Evolutionary conservation across 352 stramenopile species (phyloP).

Genomic region (Phytophthora litchii): DNA sequence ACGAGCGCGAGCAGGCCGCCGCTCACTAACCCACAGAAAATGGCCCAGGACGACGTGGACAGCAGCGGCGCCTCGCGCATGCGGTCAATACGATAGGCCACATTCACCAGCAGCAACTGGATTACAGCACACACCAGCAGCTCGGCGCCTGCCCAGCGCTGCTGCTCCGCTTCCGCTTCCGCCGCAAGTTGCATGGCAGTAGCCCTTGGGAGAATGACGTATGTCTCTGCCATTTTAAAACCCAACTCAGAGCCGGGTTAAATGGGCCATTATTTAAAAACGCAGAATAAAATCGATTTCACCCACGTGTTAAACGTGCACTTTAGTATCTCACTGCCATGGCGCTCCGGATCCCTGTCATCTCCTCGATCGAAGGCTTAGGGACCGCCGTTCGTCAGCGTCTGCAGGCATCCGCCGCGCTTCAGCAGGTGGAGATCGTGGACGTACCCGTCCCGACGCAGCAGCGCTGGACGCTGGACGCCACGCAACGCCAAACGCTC

Average conservation of each 20-base stretch:
- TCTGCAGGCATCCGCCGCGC: slow-evolving; percentile 7
- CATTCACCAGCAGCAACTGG: slow-evolving; percentile 65
- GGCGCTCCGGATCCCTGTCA: slow-evolving; percentile 39
- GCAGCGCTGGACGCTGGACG: slow-evolving; percentile 26
- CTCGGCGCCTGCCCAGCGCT: slow-evolving; percentile 62
- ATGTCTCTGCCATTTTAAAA: slow-evolving; percentile 22
- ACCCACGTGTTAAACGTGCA: not conserved
- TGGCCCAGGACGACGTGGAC: slow-evolving; percentile 71
- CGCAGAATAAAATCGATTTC: no score
- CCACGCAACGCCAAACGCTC: slow-evolving; percentile 28
- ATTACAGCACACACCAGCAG: slow-evolving; percentile 69
- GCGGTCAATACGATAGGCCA: slow-evolving; percentile 69
- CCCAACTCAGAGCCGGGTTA: no score
- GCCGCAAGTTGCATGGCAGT: slow-evolving; percentile 25
- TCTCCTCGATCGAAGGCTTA: slow-evolving; percentile 45
- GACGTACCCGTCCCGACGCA: slow-evolving; percentile 29
- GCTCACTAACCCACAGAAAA: slow-evolving; percentile 60
- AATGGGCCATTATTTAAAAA: no score
- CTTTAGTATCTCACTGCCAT: not conserved
- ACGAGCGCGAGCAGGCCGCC: slow-evolving; percentile 46
- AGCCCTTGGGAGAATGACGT: no score
- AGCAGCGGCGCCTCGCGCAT: slow-evolving; percentile 48
- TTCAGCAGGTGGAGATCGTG: slow-evolving; percentile 38
- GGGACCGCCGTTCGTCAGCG: slow-evolving; percentile 29
- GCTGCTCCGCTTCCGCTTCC: slow-evolving; percentile 32